phyloP scores from a whole-genome alignment of 2,329 filamentous ascomycete genomes.

The Calycina herbarum region DNA sequence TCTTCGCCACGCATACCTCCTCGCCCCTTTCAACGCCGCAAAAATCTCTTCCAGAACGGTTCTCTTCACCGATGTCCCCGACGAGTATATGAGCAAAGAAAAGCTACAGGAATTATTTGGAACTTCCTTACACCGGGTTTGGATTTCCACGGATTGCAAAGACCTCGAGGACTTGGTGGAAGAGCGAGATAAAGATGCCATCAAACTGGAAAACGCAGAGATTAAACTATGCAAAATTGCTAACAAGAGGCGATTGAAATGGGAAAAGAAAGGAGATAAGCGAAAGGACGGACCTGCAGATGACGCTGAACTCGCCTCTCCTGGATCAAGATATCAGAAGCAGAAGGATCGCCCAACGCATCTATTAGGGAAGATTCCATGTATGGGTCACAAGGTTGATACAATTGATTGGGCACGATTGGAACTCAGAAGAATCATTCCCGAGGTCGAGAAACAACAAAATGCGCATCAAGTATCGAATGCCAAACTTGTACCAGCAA shows the following conservation, averaged over 20 bases:
- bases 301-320: constrained; percentile 63
- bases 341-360: constrained; percentile 75
- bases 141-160: constrained; percentile 76
- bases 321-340: constrained; percentile 72
- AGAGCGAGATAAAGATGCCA: constrained; percentile 75
- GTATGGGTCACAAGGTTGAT: constrained; percentile 86
- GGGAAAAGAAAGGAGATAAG: constrained; percentile 35
- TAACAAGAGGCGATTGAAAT: constrained; percentile 70
- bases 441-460: constrained; percentile 68
- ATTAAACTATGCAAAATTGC: constrained; percentile 78
- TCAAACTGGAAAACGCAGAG: constrained; percentile 84
- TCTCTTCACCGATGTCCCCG: constrained; percentile 81
- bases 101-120: constrained; percentile 79
- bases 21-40: constrained; percentile 78
- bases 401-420: constrained; percentile 85
- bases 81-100: constrained; percentile 74
- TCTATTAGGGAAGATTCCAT: constrained; percentile 63
- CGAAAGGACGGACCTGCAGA: constrained; percentile 53
- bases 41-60: constrained; percentile 88
- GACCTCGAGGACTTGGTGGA: constrained; percentile 78
- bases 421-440: constrained; percentile 73
- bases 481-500: constrained; percentile 58
- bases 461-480: constrained; percentile 63
- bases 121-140: constrained; percentile 74
- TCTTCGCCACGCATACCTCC: constrained; percentile 83